These are phyloP conservation scores for Colletotrichum eleusines DNA, from an alignment of 2,329 filamentous ascomycete species.

Conservation along the genomic window DNA sequence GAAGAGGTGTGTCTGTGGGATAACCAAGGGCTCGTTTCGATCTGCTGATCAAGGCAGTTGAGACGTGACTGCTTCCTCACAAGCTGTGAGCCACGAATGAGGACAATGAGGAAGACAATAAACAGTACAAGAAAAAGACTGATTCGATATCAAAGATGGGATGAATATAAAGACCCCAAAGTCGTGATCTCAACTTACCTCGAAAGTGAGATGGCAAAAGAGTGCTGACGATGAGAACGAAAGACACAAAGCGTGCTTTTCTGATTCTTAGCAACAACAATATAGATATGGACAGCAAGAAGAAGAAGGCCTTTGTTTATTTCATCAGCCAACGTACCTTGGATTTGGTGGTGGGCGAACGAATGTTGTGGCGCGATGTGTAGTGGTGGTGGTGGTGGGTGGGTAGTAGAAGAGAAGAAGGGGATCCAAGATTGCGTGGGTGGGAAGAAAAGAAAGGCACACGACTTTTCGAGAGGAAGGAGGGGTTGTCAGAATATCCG, in stretches of 20 bases:
- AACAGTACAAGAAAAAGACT: neutral
- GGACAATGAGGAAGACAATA: neutral
- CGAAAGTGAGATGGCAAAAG: neutral
- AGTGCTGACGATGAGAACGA: conserved; percentile 20
- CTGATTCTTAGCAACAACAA: neutral
- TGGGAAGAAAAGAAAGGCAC: neutral
- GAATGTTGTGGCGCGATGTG: conserved; percentile 21
- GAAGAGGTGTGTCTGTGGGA: neutral
- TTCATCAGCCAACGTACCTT: conserved; percentile 8
- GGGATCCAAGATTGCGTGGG: neutral
- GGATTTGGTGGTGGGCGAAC: neutral
- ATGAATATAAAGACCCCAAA: neutral
- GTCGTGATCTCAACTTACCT: conserved; percentile 17
- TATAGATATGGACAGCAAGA: neutral
- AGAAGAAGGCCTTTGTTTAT: neutral
- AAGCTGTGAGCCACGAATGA: neutral
- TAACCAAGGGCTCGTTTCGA: neutral
- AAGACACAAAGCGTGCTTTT: conserved; percentile 13
- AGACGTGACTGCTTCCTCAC: neutral
- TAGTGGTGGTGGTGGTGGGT: conserved; percentile 7
- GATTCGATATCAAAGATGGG: neutral
- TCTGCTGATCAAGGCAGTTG: neutral
- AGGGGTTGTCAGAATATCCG: neutral
- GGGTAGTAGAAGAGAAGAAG: conserved; percentile 8
- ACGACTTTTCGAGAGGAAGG: neutral